Evolutionary conservation across 108 stramenopile species (phyloP), one percentile per base, ranked within the genome.

Genomic region (Fistulifera pelliculosa): DNA sequence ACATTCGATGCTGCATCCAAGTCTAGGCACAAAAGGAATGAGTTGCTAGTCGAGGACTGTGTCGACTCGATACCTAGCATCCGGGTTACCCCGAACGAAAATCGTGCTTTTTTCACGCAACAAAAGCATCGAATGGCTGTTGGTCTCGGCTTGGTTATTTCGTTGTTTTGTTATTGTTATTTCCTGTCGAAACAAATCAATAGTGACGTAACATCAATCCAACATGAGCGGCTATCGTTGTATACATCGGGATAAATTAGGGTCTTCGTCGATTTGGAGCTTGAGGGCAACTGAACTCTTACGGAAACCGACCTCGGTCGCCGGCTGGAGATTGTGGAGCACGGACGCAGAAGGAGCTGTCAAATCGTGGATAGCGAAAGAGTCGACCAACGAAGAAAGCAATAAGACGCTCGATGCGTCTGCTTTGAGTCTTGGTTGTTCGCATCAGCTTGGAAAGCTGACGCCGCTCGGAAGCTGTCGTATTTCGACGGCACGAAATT

Each of bases 401-500:
- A 14, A 11, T 13, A 21, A 17, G 19, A 21, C 16, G 16, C 21
- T 45, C 19, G 21, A 45, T 45, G 44, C 44, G 44, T 45, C 44
- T 4, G 44, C 44, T 3, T 19, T 45, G 44, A 4, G 44, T 17
- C 44, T 45, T 17, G 3, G 5, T 17, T 45, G 44, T 45, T 8
- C 44, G 11, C 44, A 45, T 11, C 19, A 45, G 44, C 21, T 45
- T 11, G 21, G 16, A 19, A 21, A 21, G 44, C 16, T 19, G 44
- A 5, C 16, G 44, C 44, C 16, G 44, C 44, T 69, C 6, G 76
- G 76, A 24, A 65, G 61, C 27, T 44, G 60, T 21, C 58, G 58
- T 35, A 55, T 71, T 8, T 52, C 44, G 10, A 45, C 66, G 27
- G 62, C 41, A 25, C 53, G 71, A 42, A 77, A 73, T 38, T 72